Evolutionary conservation across 306 rosid genomes (phyloP).

Genomic region (Cicer bijugum): DNA sequence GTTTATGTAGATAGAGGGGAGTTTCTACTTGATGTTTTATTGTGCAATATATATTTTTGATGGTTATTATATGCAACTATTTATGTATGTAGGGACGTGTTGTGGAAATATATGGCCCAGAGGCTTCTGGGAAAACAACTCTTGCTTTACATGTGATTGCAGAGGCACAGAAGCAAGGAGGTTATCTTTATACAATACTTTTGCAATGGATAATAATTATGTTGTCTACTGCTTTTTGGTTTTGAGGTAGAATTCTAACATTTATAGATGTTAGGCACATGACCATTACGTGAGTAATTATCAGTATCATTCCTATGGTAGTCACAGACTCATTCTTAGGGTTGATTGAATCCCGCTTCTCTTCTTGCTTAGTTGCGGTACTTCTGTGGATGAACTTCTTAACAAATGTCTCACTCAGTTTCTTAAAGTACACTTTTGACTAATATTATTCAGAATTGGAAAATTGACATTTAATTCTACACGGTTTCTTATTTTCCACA

Average conservation of each 20-base stretch:
- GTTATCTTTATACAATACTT: slow-evolving; percentile 50
- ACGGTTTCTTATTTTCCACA: background rate
- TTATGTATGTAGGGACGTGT: slow-evolving; percentile 76
- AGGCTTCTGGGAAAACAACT: slow-evolving; percentile 95
- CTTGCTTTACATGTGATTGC: slow-evolving; percentile 91
- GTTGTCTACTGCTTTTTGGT: slow-evolving; percentile 5
- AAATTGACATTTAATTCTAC: background rate
- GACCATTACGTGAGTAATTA: background rate
- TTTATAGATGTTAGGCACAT: background rate
- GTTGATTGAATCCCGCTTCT: slow-evolving; percentile 19
- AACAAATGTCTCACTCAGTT: slow-evolving; percentile 5
- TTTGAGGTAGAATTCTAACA: slow-evolving; percentile 18
- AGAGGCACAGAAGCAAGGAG: slow-evolving; percentile 94
- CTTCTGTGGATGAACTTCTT: slow-evolving; percentile 18
- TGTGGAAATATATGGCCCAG: slow-evolving; percentile 92
- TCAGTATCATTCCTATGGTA: background rate
- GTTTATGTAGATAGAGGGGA: background rate
- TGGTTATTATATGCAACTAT: slow-evolving; percentile 42
- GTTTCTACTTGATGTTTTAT: slow-evolving; percentile 15
- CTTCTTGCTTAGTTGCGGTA: slow-evolving; percentile 8
- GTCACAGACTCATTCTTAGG: background rate
- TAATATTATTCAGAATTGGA: slow-evolving; percentile 28
- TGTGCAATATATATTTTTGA: background rate
- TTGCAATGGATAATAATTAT: slow-evolving; percentile 22
- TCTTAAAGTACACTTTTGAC: slow-evolving; percentile 24